Percentiles rank a stretch among this genome's conserved stretches.
Conservation (phyloP, 441 rosid genomes). For the Mallotus japonicus region DNA sequence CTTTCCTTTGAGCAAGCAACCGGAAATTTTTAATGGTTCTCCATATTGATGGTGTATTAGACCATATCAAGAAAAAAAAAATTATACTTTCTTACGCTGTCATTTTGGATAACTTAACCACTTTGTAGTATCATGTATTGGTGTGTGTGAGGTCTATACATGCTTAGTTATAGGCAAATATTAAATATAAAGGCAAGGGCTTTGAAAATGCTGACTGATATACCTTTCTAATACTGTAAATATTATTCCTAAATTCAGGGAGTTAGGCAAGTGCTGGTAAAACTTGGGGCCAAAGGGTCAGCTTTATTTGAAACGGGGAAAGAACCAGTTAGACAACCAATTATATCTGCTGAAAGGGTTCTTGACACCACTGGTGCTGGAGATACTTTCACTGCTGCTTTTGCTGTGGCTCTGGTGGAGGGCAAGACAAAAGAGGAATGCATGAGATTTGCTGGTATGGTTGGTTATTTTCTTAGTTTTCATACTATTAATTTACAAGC, state of each 20-base stretch:
- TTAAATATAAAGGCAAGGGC: not conserved
- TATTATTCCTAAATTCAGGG: conserved; percentile 48
- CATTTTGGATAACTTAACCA: not conserved
- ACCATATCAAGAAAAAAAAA: too few species aligned
- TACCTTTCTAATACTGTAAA: not conserved
- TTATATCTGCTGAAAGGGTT: conserved; percentile 62
- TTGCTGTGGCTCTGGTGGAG: conserved; percentile 86
- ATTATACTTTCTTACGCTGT: not conserved
- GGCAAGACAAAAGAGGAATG: conserved; percentile 69
- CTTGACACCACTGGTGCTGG: conserved; percentile 96
- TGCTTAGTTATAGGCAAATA: not conserved
- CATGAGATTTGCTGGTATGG: conserved; percentile 77
- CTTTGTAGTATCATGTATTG: too few species aligned
- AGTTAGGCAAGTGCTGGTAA: conserved; percentile 70
- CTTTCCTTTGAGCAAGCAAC: too few species aligned
- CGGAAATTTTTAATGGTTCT: too few species aligned
- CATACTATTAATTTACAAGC: too few species aligned
- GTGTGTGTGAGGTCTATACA: not conserved
- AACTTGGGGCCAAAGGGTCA: conserved; percentile 87
- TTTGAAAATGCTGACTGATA: not conserved
- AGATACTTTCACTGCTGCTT: conserved; percentile 91
- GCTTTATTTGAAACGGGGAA: conserved; percentile 71
- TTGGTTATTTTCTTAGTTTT: not conserved
- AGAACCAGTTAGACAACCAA: conserved; percentile 64
- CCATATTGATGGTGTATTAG: too few species aligned